Conservation (phyloP, 345 rosid genomes). For the Brassica incana region DNA sequence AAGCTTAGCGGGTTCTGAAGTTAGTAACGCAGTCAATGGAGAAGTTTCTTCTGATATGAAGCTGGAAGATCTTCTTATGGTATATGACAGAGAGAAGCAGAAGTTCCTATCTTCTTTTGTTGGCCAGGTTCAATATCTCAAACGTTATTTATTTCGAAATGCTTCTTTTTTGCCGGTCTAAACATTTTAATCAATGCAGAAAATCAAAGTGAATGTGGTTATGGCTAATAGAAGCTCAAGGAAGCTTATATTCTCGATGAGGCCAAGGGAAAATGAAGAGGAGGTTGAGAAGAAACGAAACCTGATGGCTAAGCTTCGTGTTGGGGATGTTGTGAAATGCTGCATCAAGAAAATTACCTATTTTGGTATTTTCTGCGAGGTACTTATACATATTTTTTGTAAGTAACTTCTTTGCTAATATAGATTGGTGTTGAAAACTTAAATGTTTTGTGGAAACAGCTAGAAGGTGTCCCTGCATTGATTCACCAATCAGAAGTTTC, state of each 20-base stretch:
- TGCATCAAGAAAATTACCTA: conserved; percentile 84
- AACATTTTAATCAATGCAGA: conserved; percentile 50
- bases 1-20: conserved; percentile 41
- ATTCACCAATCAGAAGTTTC: conserved; percentile 94
- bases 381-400: conserved; percentile 18
- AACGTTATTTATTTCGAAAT: background rate
- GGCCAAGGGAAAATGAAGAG: conserved; percentile 77
- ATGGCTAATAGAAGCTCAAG: conserved; percentile 63
- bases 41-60: conserved; percentile 68
- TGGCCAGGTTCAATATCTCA: conserved; percentile 61
- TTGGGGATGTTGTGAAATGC: conserved; percentile 91
- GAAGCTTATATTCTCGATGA: conserved; percentile 79
- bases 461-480: conserved; percentile 84
- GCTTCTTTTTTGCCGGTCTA: background rate
- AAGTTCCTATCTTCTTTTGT: conserved; percentile 81
- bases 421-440: background rate
- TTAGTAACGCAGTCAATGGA: conserved; percentile 31
- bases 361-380: conserved; percentile 95
- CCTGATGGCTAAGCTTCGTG: conserved; percentile 85
- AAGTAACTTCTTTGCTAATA: no score
- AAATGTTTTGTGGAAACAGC: conserved; percentile 47
- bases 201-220: conserved; percentile 58
- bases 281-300: conserved; percentile 68
- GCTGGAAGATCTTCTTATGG: conserved; percentile 76
- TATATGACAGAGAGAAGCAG: conserved; percentile 82